Percentiles rank a stretch among this genome's conserved stretches.
Conservation (phyloP, 169 alveolate species). For the Eimeria maxima region DNA sequence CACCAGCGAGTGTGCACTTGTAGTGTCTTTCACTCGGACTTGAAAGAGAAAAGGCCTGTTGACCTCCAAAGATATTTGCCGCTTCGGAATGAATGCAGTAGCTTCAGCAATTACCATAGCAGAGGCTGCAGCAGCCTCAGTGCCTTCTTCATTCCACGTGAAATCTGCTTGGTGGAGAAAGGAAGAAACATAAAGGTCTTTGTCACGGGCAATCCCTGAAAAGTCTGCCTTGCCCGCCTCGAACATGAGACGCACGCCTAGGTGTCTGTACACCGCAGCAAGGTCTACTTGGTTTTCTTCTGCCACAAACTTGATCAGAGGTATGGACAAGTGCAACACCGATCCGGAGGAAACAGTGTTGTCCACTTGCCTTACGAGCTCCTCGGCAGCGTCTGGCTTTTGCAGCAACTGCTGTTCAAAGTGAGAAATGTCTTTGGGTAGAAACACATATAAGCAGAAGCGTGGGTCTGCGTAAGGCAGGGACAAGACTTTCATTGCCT, state of each 20-base stretch:
- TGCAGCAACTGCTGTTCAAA: conserved; percentile 2
- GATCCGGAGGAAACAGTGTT: neutral
- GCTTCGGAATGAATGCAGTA: neutral
- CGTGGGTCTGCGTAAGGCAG: conserved; percentile 2
- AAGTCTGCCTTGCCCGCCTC: conserved; percentile 65
- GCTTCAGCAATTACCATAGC: conserved; percentile 46
- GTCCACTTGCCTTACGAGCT: conserved; percentile 26
- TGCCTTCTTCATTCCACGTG: conserved; percentile 70
- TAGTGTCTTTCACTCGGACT: neutral
- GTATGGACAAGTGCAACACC: neutral
- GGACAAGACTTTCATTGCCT: conserved; percentile 13
- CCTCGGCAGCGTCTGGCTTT: neutral
- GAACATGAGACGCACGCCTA: conserved; percentile 29
- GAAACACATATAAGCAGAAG: neutral
- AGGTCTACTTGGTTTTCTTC: conserved; percentile 57
- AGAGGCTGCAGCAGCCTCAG: conserved; percentile 79
- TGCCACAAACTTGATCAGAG: conserved; percentile 33
- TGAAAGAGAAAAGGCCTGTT: conserved; percentile 28
- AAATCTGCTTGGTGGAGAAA: conserved; percentile 76
- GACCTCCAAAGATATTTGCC: neutral
- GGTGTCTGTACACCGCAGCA: conserved; percentile 10
- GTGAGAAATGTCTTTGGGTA: neutral
- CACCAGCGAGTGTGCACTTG: neutral
- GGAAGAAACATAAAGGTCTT: conserved; percentile 47
- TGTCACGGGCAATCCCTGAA: conserved; percentile 39